phyloP scores from a whole-genome alignment of 2,329 filamentous ascomycete species.

The Diplocarpon rosae region DNA sequence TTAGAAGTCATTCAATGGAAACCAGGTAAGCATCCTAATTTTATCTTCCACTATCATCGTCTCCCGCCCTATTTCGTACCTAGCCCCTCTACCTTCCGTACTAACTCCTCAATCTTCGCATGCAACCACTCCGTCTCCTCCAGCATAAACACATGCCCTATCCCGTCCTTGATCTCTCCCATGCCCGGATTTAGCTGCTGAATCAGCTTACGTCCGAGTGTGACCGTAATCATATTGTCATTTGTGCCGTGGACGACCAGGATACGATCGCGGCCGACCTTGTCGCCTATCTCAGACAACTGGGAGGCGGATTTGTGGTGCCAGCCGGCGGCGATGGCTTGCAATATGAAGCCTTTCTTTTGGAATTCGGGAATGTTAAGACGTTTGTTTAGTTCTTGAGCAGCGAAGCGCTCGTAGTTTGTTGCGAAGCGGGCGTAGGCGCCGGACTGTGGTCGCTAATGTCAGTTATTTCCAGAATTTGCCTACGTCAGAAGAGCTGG shows the following conservation, averaged over 20 bases:
- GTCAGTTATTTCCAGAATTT: too few relatives aligned
- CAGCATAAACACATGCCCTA: conserved; percentile 65
- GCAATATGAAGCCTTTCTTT: conserved; percentile 58
- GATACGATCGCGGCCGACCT: conserved; percentile 62
- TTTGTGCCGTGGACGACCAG: conserved; percentile 64
- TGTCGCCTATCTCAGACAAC: conserved; percentile 52
- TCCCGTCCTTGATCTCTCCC: conserved; percentile 53
- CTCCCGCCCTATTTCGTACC: not conserved
- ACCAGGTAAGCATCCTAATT: too few relatives aligned
- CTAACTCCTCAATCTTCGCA: conserved; percentile 37
- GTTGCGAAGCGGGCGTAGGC: conserved; percentile 49
- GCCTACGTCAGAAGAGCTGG: too few relatives aligned
- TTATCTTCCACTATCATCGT: too few relatives aligned
- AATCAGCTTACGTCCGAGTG: conserved; percentile 59
- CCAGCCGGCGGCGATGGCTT: conserved; percentile 69
- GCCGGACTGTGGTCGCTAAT: conserved; percentile 5
- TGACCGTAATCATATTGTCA: conserved; percentile 68
- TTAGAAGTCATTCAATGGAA: too few relatives aligned
- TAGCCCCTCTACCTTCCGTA: conserved; percentile 15
- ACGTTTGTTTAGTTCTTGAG: conserved; percentile 66
- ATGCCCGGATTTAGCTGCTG: conserved; percentile 50
- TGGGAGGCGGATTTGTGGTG: conserved; percentile 64
- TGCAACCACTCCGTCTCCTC: conserved; percentile 64
- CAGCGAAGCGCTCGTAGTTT: conserved; percentile 74
- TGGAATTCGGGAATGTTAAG: conserved; percentile 49